Base-by-base conservation (phyloP, 768 basidiomycete species). In the Tulasnella sp. region DNA sequence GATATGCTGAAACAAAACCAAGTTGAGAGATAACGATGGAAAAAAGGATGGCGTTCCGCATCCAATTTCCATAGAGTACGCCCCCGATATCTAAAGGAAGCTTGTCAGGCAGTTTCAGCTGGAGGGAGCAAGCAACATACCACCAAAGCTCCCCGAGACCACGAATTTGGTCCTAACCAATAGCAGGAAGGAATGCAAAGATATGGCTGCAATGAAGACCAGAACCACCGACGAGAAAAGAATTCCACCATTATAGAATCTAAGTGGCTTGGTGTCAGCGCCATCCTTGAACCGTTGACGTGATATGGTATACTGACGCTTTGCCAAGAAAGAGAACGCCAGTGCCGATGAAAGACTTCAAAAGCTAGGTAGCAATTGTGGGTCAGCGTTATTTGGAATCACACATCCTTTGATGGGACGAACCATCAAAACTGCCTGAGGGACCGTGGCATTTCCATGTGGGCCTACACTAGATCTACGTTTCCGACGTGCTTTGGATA, bases 261-360 rank as follows among this genome's bases (percentile, higher is more conserved):
- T 96, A 75, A 13, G 78, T 72, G 67, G 26, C 44, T 48, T 16
- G 51, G 55, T 42, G 39, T 81, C 32, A 80, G 74, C 4, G 37
- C 79, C 32, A 29, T 32, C 20, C 39, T 18, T 1, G 4, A 55
- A 79, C 13, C 18, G 61, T 77, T 3, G 72, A 26, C 15, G 13
- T 44, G 13, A 55, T 73, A 44, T 40, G 23, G 18, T 29, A 32
- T 2, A 85, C 93, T 82, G 84, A 95, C 92, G 91, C 98, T 85
- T 94, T 97, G 74, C 95, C 98, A 37, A 99, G 88, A 86, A 99
- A 99, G 46, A 99, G 84, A 13, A 99, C 92, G 20, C 97, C 97
- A 18, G 97, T 98, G 29, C 97, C 97, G 70, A 99, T 91, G 81
- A 99, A 99, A 0, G 93, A 90, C 85, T 98, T 98, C 78, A 98